phyloP scores from a whole-genome alignment of 495 filamentous ascomycete species.

The Xylaria sp. region DNA sequence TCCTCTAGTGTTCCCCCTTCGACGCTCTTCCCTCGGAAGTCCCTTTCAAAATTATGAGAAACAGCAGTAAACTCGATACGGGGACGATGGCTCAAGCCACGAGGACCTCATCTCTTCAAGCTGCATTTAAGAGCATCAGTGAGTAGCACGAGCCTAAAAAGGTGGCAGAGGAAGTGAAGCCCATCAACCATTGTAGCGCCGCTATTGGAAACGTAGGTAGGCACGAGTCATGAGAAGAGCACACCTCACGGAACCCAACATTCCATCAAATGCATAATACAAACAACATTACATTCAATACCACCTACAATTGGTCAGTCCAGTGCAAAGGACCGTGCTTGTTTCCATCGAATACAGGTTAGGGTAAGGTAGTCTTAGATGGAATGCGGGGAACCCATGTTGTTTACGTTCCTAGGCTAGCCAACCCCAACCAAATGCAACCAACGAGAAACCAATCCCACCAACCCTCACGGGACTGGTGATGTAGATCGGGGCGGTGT shows the following conservation, averaged over 20 bases:
- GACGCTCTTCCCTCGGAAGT: not conserved
- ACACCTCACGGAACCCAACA: not conserved
- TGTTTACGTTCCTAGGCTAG: not conserved
- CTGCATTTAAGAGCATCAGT: not conserved
- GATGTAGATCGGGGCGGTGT: not conserved
- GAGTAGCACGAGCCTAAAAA: too few species aligned
- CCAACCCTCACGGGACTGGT: not conserved
- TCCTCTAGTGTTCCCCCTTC: not conserved
- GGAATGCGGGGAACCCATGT: slow-evolving; percentile 34
- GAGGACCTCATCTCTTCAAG: not conserved
- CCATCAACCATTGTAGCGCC: not conserved
- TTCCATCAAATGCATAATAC: too few species aligned
- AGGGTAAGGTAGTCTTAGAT: slow-evolving; percentile 2
- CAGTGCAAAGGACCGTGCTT: not conserved
- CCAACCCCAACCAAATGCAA: not conserved
- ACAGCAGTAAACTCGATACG: not conserved
- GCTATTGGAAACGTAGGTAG: not conserved
- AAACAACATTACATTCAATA: too few species aligned
- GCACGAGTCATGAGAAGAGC: not conserved
- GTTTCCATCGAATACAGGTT: not conserved
- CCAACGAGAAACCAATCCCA: not conserved
- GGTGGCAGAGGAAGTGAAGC: not conserved
- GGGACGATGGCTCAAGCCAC: not conserved
- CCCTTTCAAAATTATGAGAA: not conserved
- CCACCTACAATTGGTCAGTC: not conserved